Percentiles rank a stretch among this genome's conserved stretches.
Conservation (phyloP, 805 yeast species). For the Kazachstania martiniae region DNA sequence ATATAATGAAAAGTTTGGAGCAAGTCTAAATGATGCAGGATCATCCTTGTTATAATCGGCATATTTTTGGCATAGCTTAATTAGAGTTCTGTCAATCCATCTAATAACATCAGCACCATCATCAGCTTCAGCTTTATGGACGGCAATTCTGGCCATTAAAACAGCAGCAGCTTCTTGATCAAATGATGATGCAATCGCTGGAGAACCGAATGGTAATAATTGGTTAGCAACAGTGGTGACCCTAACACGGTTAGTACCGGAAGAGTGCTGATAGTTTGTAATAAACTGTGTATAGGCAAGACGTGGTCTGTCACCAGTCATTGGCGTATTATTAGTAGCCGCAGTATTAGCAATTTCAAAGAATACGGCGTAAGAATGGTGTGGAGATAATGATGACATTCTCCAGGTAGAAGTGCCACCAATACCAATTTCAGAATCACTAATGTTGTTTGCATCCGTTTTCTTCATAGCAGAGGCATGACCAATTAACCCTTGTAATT, state of each 20-base stretch:
- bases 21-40: constrained; percentile 67
- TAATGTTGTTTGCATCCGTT: constrained; percentile 57
- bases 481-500: constrained; percentile 88
- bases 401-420: constrained; percentile 89
- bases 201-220: constrained; percentile 43
- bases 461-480: constrained; percentile 70
- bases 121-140: constrained; percentile 69
- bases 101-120: constrained; percentile 88
- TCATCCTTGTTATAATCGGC: constrained; percentile 90
- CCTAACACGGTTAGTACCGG: constrained; percentile 78
- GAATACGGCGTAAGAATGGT: constrained; percentile 79
- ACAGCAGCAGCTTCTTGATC: constrained; percentile 99
- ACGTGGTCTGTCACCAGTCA: constrained; percentile 16
- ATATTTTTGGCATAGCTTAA: constrained; percentile 81
- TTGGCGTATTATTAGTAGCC: constrained; percentile 3
- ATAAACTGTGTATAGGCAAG: constrained; percentile 64
- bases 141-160: constrained; percentile 81
- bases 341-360: constrained; percentile 58
- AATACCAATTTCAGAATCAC: constrained; percentile 87
- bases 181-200: constrained; percentile 52
- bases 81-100: constrained; percentile 90
- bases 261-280: constrained; percentile 91
- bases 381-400: constrained; percentile 75
- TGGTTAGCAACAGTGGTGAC: constrained; percentile 72
- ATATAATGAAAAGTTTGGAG: constrained; percentile 73